phyloP scores from a whole-genome alignment of 192 early-diverging fungal species.

The Chytriomyces hyalinus region DNA sequence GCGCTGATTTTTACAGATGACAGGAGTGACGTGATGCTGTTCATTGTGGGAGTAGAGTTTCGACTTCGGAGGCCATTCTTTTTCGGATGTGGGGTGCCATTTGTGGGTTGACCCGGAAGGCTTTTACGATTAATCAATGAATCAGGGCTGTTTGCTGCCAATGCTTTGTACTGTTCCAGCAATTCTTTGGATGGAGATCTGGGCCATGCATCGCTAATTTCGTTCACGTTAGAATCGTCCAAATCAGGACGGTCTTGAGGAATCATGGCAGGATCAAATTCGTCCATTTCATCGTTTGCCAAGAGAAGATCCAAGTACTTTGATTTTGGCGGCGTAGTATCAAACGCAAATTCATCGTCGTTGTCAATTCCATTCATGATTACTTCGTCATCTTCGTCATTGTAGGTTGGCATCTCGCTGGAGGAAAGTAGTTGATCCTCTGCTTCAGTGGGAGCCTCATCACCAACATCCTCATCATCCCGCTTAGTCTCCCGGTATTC shows the following conservation, averaged over 20 bases:
- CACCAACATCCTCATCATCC: not conserved
- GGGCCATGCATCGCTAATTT: not conserved
- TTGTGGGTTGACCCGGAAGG: not conserved
- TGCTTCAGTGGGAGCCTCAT: slow-evolving; percentile 1
- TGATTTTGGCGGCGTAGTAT: slow-evolving; percentile 19
- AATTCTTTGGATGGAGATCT: not conserved
- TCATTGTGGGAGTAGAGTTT: not conserved
- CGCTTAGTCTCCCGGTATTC: not conserved
- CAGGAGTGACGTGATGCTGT: not conserved
- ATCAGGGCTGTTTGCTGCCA: not conserved
- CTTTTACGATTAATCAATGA: not conserved
- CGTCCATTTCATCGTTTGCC: not conserved
- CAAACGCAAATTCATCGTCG: not conserved
- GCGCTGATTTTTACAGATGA: not conserved
- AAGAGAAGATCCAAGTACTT: slow-evolving; percentile 5
- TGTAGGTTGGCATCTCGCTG: not conserved
- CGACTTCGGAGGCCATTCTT: not conserved
- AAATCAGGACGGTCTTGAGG: not conserved
- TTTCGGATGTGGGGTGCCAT: slow-evolving; percentile 18
- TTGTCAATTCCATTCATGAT: not conserved
- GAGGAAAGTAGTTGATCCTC: not conserved
- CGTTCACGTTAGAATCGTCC: not conserved
- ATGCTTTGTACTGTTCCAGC: not conserved
- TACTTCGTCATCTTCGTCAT: slow-evolving; percentile 18
- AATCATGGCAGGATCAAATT: not conserved